Evolutionary conservation across 805 yeast species (phyloP), one percentile per base, ranked within the genome.

Genomic region (Maudiozyma serrabonitensis): DNA sequence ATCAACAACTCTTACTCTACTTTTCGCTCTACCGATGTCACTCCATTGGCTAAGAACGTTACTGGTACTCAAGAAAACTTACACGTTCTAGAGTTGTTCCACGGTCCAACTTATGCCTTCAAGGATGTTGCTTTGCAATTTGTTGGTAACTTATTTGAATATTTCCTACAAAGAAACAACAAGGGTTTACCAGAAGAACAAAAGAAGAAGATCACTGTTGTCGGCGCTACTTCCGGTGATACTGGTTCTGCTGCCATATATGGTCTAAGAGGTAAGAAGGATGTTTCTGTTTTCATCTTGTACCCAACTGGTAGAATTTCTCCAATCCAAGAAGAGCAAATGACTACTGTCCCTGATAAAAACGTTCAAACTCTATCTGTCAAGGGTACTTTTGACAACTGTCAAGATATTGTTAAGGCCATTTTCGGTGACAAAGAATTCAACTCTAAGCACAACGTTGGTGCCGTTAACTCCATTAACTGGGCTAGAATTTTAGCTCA

Each of bases 401-500:
- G 99, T 71, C 99, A 93, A 73, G 96, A 88, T 62, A 80, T 90
- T 50, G 98, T 93, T 54, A 93, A 93, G 71, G 85, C 84, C 62
- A 82, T 91, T 53, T 93, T 93, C 68, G 93, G 91, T 53, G 99
- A 93, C 67, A 71, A 67, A 47, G 88, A 84, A 55, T 93, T 93
- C 75, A 93, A 93, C 70, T 78, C 76, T 56, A 84, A 81, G 67
- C 86, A 90, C 72, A 96, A 90, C 63, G 84, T 93, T 51, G 99
- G 98, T 59, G 99, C 99, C 16, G 95, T 93, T 53, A 93, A 93
- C 73, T 90, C 98, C 45, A 93, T 93, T 68, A 93, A 93, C 76
- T 93, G 99, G 99, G 98, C 99, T 8, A 82, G 99, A 72, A 93
- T 93, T 58, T 77, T 93, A 60, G 97, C 99, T 41, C 99, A 93